Conservation (phyloP, 495 filamentous ascomycete species). For the Neurospora pannonica region DNA sequence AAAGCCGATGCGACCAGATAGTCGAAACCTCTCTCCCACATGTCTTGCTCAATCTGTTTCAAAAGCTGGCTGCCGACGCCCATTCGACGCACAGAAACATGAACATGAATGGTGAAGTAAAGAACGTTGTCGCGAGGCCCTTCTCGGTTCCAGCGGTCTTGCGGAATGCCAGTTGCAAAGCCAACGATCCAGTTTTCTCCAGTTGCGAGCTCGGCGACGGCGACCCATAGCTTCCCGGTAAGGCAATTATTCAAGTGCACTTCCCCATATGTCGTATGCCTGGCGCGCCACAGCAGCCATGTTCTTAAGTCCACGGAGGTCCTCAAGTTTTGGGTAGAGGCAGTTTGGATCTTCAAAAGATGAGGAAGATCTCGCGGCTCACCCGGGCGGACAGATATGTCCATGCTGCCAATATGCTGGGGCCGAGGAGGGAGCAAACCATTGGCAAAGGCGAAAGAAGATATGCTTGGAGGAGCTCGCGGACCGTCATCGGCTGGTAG, state of each 20-base stretch:
- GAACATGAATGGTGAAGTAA: not conserved
- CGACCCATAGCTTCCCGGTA: not conserved
- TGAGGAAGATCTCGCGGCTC: not conserved
- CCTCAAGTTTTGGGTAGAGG: not conserved
- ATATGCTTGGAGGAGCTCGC: not conserved
- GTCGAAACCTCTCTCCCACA: not conserved
- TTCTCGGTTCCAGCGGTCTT: not conserved
- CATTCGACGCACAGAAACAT: not conserved
- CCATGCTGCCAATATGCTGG: not conserved
- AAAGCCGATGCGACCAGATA: not conserved
- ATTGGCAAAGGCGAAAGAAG: not conserved
- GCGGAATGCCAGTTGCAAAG: not conserved
- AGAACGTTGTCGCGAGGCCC: not conserved
- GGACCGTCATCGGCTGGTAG: not conserved
- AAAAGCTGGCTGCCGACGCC: not conserved
- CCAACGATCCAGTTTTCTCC: not conserved
- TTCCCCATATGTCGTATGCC: not conserved
- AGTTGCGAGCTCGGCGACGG: not conserved
- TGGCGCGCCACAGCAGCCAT: not conserved
- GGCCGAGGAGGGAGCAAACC: not conserved
- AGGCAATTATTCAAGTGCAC: not conserved
- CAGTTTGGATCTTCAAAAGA: not conserved
- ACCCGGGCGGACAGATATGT: not conserved
- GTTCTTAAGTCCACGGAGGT: not conserved
- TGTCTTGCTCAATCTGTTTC: not conserved